Evolutionary conservation across 2,329 filamentous ascomycete species (phyloP).

Genomic region (Exophiala xenobiotica): DNA sequence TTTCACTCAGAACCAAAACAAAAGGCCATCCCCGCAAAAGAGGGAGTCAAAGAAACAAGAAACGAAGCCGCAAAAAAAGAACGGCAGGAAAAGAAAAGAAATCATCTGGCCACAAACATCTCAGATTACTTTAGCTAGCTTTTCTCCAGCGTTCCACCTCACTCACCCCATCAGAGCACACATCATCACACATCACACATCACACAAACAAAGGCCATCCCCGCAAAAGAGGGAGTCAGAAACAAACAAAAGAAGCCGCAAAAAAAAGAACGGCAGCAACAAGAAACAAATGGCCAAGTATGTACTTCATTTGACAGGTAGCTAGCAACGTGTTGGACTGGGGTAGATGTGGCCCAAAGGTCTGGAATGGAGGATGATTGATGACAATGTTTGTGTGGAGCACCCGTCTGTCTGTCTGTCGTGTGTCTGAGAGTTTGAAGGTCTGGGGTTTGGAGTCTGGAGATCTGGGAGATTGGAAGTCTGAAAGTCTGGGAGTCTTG

Average conservation of each 20-base stretch:
- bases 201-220: constrained; percentile 1
- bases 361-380: neutral
- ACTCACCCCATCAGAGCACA: neutral
- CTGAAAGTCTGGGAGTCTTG: too few species aligned
- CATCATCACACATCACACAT: constrained; percentile 5
- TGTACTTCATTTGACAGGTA: neutral
- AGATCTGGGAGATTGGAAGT: neutral
- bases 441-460: neutral
- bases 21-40: too few species aligned
- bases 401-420: neutral
- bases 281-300: neutral
- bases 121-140: too few species aligned
- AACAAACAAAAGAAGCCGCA: neutral
- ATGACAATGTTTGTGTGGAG: neutral
- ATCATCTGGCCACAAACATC: too few species aligned
- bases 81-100: too few species aligned
- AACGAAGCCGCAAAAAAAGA: too few species aligned
- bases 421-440: neutral
- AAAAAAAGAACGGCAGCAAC: constrained; percentile 5
- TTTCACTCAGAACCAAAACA: too few species aligned
- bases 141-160: too few species aligned
- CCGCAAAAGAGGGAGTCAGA: constrained; percentile 4
- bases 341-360: neutral
- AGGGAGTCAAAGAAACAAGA: too few species aligned
- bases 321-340: neutral